phyloP scores from a whole-genome alignment of 2,329 filamentous ascomycete species.

The Passalora sequoiae region DNA sequence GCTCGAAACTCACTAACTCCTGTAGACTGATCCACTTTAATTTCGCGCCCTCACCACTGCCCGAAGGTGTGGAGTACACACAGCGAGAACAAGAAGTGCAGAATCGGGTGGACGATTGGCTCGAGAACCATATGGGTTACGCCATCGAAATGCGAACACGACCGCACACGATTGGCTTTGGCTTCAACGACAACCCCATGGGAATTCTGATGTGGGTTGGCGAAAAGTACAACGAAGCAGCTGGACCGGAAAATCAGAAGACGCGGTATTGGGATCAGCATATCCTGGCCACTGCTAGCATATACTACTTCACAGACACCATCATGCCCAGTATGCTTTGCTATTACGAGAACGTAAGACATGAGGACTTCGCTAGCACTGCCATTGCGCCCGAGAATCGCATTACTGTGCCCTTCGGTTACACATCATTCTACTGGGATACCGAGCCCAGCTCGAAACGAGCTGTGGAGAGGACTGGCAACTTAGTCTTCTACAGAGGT shows the following conservation, averaged over 20 bases:
- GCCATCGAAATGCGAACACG: conserved; percentile 34
- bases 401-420: conserved; percentile 36
- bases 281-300: conserved; percentile 29
- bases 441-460: conserved; percentile 35
- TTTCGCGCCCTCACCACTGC: conserved; percentile 37
- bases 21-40: conserved; percentile 41
- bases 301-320: conserved; percentile 38
- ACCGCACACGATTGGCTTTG: conserved; percentile 42
- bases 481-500: conserved; percentile 36
- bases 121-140: conserved; percentile 40
- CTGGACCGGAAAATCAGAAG: conserved; percentile 35
- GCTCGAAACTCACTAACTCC: conserved; percentile 32
- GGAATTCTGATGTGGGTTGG: conserved; percentile 43
- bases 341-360: conserved; percentile 39
- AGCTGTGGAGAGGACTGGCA: conserved; percentile 34
- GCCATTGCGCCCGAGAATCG: conserved; percentile 35
- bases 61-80: conserved; percentile 30
- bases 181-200: conserved; percentile 41
- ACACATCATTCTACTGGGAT: conserved; percentile 36
- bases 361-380: conserved; percentile 37
- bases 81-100: conserved; percentile 34
- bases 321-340: conserved; percentile 38
- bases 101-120: conserved; percentile 34
- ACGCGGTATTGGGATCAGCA: conserved; percentile 32
- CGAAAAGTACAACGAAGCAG: conserved; percentile 40